Evolutionary conservation across 208 protist species (phyloP), one percentile per base, ranked within the genome.

Genomic region (Hexamita inflata): DNA sequence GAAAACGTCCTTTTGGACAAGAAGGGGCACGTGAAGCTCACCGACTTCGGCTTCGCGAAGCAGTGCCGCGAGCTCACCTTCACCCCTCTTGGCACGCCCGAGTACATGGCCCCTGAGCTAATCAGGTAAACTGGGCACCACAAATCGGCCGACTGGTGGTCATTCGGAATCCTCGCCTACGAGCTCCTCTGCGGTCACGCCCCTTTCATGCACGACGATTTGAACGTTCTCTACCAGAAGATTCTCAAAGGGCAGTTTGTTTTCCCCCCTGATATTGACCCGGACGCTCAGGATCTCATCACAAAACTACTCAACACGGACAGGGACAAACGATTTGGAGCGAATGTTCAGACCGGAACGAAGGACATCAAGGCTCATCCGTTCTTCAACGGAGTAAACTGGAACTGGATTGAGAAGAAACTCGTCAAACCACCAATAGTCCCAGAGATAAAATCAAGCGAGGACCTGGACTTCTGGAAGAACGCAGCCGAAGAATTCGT

Each of bases 111-210:
- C 0, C 90, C 92, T 19, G 92, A 96, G 81, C 89, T 96, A 64
- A 83, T 96, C 30, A 83, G 86, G 53, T 88, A 91, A 40, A 84
- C 85, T 53, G 89, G 90, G 0, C 90, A 95, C 81, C 90, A 90
- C 28, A 94, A 92, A 83, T 88, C 89, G 39, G 90, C 95, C 38
- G 93, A 96, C 84, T 95, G 91, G 91, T 96, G 93, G 93, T 88
- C 86, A 61, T 90, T 93, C 79, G 93, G 93, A 58, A 88, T 93
- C 58, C 76, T 96, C 45, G 78, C 94, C 53, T 96, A 92, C 76
- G 88, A 91, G 75, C 89, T 92, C 83, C 59, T 91, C 15, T 81
- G 77, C 19, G 89, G 89, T 53, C 49, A 73, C 65, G 85, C 90
- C 59, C 90, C 91, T 34, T 94, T 92, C 82, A 93, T 89, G 82